Evolutionary conservation across 768 basidiomycete genomes (phyloP).

Genomic region (Russula vinacea): DNA sequence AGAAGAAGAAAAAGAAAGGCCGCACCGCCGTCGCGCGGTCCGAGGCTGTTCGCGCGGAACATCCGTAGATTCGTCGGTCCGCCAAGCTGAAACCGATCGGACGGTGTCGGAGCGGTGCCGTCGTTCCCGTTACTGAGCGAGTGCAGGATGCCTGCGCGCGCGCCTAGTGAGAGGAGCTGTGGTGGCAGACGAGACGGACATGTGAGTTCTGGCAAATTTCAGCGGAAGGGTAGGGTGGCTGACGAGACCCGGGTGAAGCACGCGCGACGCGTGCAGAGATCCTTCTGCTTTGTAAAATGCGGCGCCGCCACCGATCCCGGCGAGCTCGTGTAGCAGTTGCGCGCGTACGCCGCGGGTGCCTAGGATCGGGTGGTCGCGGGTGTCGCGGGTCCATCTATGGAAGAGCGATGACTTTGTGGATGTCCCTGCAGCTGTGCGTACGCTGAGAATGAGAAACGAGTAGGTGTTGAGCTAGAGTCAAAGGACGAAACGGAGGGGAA

Average conservation of each 20-base stretch:
- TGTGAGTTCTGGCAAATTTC: not conserved
- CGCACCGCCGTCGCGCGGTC: constrained; percentile 71
- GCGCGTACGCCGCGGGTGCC: constrained; percentile 61
- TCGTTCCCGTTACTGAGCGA: constrained; percentile 40
- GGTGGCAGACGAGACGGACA: not conserved
- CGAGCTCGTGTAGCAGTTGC: constrained; percentile 65
- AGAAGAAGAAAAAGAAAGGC: constrained; percentile 19
- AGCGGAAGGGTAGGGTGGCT: constrained; percentile 32
- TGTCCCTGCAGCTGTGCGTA: constrained; percentile 79
- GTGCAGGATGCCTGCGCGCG: constrained; percentile 67
- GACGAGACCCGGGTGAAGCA: constrained; percentile 57
- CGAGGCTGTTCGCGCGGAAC: constrained; percentile 73
- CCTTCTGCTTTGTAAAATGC: constrained; percentile 70
- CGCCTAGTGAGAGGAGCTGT: constrained; percentile 73
- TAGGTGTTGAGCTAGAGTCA: not conserved
- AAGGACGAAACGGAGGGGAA: not conserved
- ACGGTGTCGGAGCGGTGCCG: constrained; percentile 51
- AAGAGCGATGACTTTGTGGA: constrained; percentile 79
- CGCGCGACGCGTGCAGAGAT: constrained; percentile 60
- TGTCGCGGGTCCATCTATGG: constrained; percentile 73
- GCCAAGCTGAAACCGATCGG: constrained; percentile 90
- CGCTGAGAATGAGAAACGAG: constrained; percentile 44
- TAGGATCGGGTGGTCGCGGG: constrained; percentile 64
- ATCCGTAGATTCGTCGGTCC: constrained; percentile 83
- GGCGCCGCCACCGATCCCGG: constrained; percentile 80